phyloP scores from a whole-genome alignment of 768 basidiomycete species.

The Serendipita sp. region DNA sequence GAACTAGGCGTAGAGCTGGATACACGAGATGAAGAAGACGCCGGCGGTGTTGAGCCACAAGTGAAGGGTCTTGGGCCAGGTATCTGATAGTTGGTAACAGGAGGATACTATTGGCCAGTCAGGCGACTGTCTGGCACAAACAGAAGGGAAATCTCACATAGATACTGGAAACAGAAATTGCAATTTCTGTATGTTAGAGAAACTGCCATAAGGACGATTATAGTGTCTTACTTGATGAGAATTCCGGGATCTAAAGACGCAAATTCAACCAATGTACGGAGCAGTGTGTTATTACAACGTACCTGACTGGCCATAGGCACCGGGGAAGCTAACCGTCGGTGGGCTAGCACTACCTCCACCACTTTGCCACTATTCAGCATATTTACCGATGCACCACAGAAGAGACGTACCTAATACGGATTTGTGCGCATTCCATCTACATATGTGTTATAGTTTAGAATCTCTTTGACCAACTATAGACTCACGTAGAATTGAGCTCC shows the following conservation, averaged over 20 bases:
- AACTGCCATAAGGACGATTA: not conserved
- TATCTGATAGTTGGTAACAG: not conserved
- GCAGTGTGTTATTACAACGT: not conserved
- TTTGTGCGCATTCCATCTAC: conserved; percentile 19
- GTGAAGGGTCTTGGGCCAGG: conserved; percentile 18
- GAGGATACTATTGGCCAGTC: not conserved
- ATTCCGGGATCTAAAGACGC: conserved; percentile 20
- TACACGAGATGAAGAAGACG: not conserved
- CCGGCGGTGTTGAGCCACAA: conserved; percentile 9
- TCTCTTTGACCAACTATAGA: too few species aligned
- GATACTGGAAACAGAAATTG: not conserved
- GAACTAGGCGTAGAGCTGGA: too few species aligned
- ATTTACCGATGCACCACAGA: conserved; percentile 11
- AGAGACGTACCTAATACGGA: not conserved
- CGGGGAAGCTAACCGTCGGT: conserved; percentile 12
- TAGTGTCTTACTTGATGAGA: conserved; percentile 15
- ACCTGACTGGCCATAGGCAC: conserved; percentile 10
- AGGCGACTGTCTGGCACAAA: not conserved
- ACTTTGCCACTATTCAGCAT: conserved; percentile 23
- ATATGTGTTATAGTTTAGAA: not conserved
- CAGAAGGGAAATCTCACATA: not conserved
- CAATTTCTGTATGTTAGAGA: not conserved
- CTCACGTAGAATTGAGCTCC: conserved; percentile 42
- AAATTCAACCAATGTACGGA: not conserved
- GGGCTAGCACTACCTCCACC: conserved; percentile 11